These are phyloP conservation scores for Phytomonas sp. DNA, from an alignment of 208 protist genomes.

Conservation along the genomic window DNA sequence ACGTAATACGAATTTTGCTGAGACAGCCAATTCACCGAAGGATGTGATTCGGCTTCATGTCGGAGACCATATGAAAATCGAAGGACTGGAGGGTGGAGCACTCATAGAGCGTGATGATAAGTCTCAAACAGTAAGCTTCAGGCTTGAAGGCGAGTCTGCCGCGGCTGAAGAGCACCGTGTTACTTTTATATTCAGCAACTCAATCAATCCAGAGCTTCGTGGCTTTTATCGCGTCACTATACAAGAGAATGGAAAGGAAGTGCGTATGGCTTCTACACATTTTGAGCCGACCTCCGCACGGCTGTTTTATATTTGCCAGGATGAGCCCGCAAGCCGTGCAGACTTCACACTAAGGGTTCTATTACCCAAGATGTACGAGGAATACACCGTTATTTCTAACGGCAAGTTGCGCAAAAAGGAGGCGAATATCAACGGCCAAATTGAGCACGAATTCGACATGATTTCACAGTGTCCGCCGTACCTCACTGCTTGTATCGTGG, in stretches of 20 bases:
- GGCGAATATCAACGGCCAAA: constrained; percentile 3
- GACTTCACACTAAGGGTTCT: constrained; percentile 90
- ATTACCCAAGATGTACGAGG: constrained; percentile 44
- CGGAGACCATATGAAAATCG: constrained; percentile 45
- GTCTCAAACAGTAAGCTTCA: constrained; percentile 49
- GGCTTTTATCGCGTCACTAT: constrained; percentile 87
- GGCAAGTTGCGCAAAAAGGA: constrained; percentile 44
- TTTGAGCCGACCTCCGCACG: constrained; percentile 94
- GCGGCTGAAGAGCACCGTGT: constrained; percentile 49
- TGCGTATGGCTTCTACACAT: constrained; percentile 92
- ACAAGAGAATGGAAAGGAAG: constrained; percentile 55
- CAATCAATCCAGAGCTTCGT: constrained; percentile 84
- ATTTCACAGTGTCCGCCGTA: constrained; percentile 93
- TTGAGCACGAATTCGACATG: constrained; percentile 71
- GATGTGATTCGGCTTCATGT: constrained; percentile 62
- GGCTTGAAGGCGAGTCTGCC: constrained; percentile 32
- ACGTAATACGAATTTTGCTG: constrained; percentile 19
- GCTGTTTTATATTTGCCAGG: constrained; percentile 94
- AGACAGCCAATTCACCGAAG: constrained; percentile 6
- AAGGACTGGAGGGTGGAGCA: constrained; percentile 33
- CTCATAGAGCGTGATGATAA: constrained; percentile 33
- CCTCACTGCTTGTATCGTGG: constrained; percentile 93
- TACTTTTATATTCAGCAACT: constrained; percentile 66
- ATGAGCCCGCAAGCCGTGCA: constrained; percentile 94
- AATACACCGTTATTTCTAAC: constrained; percentile 79